phyloP scores from a whole-genome alignment of 2,329 filamentous ascomycete species.

The Aspergillus pseudoterreus region DNA sequence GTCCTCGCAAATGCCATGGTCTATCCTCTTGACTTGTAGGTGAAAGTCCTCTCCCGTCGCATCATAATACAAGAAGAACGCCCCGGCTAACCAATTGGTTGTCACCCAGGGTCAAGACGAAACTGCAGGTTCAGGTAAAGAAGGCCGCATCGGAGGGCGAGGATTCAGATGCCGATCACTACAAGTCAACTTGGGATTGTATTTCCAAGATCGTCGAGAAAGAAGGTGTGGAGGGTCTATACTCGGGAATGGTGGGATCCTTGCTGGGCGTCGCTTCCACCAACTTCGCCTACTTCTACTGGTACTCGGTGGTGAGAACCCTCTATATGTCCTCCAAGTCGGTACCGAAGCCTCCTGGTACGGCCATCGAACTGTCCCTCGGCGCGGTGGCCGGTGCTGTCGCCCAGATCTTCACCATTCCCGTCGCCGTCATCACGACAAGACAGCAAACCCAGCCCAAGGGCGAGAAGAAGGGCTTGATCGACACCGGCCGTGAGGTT shows the following conservation, averaged over 20 bases:
- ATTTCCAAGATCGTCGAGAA: slow-evolving; percentile 76
- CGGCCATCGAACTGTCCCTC: slow-evolving; percentile 74
- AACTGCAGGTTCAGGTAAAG: slow-evolving; percentile 91
- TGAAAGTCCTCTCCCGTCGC: slow-evolving; percentile 11
- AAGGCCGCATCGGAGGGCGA: slow-evolving; percentile 46
- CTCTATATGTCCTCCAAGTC: slow-evolving; percentile 65
- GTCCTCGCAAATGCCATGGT: slow-evolving; percentile 93
- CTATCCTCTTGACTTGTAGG: slow-evolving; percentile 95
- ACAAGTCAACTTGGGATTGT: slow-evolving; percentile 83
- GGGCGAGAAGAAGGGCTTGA: slow-evolving; percentile 75
- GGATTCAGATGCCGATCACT: slow-evolving; percentile 60
- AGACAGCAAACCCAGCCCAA: slow-evolving; percentile 91
- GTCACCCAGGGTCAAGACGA: slow-evolving; percentile 77
- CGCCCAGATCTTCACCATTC: slow-evolving; percentile 94
- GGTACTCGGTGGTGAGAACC: slow-evolving; percentile 85
- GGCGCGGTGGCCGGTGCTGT: slow-evolving; percentile 85
- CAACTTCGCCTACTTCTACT: slow-evolving; percentile 99
- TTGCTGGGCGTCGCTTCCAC: slow-evolving; percentile 91
- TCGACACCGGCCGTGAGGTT: slow-evolving; percentile 86
- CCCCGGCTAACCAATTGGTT: slow-evolving; percentile 13
- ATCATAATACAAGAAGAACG: too few species aligned
- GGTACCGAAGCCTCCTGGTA: slow-evolving; percentile 65
- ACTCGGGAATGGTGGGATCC: slow-evolving; percentile 81
- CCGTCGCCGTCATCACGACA: slow-evolving; percentile 91
- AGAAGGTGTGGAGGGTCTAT: slow-evolving; percentile 79